Base-by-base conservation (phyloP, 768 basidiomycete genomes). In the Neoboletus brunneissimus region DNA sequence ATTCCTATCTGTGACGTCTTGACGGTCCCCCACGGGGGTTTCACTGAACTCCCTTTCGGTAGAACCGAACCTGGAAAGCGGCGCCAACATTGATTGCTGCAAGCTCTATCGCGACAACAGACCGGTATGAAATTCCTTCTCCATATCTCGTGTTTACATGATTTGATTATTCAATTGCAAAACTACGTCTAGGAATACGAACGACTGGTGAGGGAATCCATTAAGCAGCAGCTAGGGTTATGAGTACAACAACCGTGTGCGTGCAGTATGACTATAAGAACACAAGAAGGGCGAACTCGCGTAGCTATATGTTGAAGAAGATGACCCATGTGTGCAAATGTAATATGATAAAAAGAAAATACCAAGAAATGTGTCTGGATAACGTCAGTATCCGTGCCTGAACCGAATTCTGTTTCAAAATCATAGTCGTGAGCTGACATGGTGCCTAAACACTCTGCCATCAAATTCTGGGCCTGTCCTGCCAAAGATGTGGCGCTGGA, bases 61-160 rank as follows among this genome's bases (percentile, higher is more conserved):
- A 88, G 96, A 98, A 76, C 97, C 97, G 27, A 99, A 99, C 73
- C 80, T 98, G 47, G 97, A 99, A 74, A 94, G 91, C 57, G 94
- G 94, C 20, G 97, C 97, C 50, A 98, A 97, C 75, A 90, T 99
- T 59, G 88, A 96, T 75, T 96, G 94, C 67, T 95, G 94, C 79
- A 98, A 98, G 75, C 76, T 98, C 54, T 98, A 96, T 72, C 82
- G 96, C 57, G 95, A 97, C 61, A 87, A 97, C 70, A 83, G 81
- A 56, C 74, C 78, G 61, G 81, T 83, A 55, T 60, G 79, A 62
- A 18, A 7, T 34, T 25, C 34, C 18, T 20, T 15, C 23, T 27
- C 20, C 12, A 46, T 6, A 18, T 16, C 16, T 18, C 48, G 18
- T 9, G 1, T 34, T 45, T 23, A 32, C 51, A 48, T 44, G 29